phyloP scores from a whole-genome alignment of 2,329 filamentous ascomycete genomes.

The Xylaria sp. region DNA sequence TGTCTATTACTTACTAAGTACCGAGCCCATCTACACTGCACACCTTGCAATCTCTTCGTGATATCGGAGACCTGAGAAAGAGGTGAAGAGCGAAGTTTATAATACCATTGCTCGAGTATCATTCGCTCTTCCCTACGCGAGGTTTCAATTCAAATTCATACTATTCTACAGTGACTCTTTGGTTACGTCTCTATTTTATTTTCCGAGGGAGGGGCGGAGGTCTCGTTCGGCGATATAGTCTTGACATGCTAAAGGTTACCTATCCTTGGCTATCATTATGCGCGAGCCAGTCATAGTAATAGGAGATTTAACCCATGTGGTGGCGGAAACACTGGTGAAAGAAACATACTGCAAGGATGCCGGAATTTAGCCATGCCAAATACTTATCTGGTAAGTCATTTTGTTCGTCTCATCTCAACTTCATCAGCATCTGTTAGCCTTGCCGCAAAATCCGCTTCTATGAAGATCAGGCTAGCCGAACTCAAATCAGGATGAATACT shows the following conservation, averaged over 20 bases:
- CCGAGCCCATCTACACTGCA: not conserved
- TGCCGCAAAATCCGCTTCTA: not conserved
- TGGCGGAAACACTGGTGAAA: not conserved
- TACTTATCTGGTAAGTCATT: not conserved
- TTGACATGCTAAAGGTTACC: not conserved
- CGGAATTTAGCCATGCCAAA: not conserved
- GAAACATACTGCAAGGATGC: conserved; percentile 18
- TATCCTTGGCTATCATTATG: not conserved
- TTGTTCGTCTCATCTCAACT: conserved; percentile 2
- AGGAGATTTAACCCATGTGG: conserved; percentile 23
- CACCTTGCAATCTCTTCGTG: not conserved
- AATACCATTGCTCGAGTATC: not conserved
- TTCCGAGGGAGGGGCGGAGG: too few relatives aligned
- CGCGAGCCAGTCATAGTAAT: not conserved
- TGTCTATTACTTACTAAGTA: not conserved
- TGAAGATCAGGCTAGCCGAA: not conserved
- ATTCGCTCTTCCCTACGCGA: too few relatives aligned
- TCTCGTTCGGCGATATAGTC: not conserved
- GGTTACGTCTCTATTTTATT: not conserved
- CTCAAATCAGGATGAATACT: not conserved
- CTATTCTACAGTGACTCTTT: not conserved
- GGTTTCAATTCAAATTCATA: not conserved
- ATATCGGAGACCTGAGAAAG: not conserved
- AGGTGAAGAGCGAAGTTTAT: not conserved
- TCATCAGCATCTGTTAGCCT: not conserved